phyloP scores from a whole-genome alignment of 2,329 filamentous ascomycete species.

The Ceratocystis colombiana region DNA sequence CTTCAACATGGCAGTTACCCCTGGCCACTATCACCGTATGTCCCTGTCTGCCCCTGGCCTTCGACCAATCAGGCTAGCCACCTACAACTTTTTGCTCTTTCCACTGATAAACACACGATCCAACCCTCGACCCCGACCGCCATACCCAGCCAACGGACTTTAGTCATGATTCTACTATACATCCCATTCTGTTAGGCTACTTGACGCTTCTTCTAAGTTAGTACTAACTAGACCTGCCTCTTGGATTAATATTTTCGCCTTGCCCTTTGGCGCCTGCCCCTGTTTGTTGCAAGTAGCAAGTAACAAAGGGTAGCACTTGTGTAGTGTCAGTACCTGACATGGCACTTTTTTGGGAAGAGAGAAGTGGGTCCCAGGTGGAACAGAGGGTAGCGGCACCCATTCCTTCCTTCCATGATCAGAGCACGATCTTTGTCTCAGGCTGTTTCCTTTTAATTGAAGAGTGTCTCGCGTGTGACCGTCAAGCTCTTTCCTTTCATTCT shows the following conservation, averaged over 20 bases:
- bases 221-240: not conserved
- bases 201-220: not conserved
- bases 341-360: not conserved
- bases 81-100: too few relatives aligned
- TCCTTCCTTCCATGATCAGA: constrained; percentile 8
- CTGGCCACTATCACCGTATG: too few relatives aligned
- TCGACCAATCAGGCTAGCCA: too few relatives aligned
- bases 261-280: not conserved
- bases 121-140: not conserved
- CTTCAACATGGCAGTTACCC: too few relatives aligned
- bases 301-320: not conserved
- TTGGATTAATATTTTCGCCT: not conserved
- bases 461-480: constrained; percentile 15
- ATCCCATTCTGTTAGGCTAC: not conserved
- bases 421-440: constrained; percentile 8
- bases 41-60: too few relatives aligned
- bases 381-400: not conserved
- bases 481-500: constrained; percentile 18
- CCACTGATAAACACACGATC: not conserved
- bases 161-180: not conserved
- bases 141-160: too few relatives aligned
- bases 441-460: constrained; percentile 16
- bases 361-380: not conserved
- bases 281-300: not conserved
- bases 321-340: not conserved